Conservation (phyloP, 768 basidiomycete species). For the Pleurotus citrinopileatus region DNA sequence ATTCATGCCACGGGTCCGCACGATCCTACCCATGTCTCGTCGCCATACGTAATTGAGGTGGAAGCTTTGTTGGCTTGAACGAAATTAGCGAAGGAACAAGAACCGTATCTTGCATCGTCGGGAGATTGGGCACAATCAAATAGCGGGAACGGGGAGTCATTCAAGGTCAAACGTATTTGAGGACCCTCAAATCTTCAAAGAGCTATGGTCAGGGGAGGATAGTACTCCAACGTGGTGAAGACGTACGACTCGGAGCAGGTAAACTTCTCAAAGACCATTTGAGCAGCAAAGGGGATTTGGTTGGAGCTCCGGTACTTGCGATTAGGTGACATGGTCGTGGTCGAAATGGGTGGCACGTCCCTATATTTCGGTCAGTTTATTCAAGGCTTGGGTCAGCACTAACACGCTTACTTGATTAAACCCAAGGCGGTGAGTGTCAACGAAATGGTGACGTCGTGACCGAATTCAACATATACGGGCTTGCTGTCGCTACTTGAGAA, state of each 20-base stretch:
- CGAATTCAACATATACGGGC: slow-evolving; percentile 38
- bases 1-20: slow-evolving; percentile 21
- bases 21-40: slow-evolving; percentile 30
- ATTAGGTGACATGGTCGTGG: slow-evolving; percentile 19
- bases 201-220: neutral
- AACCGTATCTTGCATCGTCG: slow-evolving; percentile 28
- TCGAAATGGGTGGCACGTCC: slow-evolving; percentile 27
- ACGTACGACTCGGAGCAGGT: slow-evolving; percentile 31
- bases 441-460: slow-evolving; percentile 39
- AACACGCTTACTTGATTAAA: slow-evolving; percentile 28
- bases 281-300: slow-evolving; percentile 41
- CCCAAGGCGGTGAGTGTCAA: slow-evolving; percentile 33
- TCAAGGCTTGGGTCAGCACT: neutral
- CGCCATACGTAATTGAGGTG: slow-evolving; percentile 24
- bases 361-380: slow-evolving; percentile 17
- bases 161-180: slow-evolving; percentile 39
- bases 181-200: slow-evolving; percentile 26
- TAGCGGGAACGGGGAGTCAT: slow-evolving; percentile 36
- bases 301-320: slow-evolving; percentile 35
- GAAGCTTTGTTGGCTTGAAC: slow-evolving; percentile 24
- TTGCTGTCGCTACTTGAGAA: slow-evolving; percentile 29
- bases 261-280: slow-evolving; percentile 42
- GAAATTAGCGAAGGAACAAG: slow-evolving; percentile 36
- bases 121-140: slow-evolving; percentile 26
- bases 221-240: neutral